Evolutionary conservation across 2,329 filamentous ascomycete genomes (phyloP).

Genomic region (Paraphoma sp.): DNA sequence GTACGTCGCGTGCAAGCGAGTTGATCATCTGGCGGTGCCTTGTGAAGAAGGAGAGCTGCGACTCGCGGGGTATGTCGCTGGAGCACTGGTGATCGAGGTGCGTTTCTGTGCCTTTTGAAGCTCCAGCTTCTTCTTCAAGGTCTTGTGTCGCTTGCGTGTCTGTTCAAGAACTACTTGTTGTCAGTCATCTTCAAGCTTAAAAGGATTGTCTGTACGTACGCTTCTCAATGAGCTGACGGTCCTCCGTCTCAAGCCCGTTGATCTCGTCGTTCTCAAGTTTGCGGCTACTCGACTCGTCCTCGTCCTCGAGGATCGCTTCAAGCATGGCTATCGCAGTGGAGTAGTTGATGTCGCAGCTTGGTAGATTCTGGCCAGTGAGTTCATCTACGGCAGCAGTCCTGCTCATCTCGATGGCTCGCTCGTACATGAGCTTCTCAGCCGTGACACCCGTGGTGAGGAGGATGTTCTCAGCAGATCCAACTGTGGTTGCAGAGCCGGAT

Average conservation of each 20-base stretch:
- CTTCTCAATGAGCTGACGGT: constrained; percentile 75
- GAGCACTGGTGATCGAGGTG: constrained; percentile 41
- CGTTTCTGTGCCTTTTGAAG: constrained; percentile 48
- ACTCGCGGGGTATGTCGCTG: constrained; percentile 32
- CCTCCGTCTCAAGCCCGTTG: constrained; percentile 68
- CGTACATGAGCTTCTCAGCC: constrained; percentile 97
- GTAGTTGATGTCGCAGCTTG: constrained; percentile 90
- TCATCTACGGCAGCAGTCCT: constrained; percentile 93
- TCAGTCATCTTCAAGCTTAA: not conserved
- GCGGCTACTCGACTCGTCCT: constrained; percentile 64
- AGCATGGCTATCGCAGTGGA: constrained; percentile 92
- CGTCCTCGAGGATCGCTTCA: constrained; percentile 88
- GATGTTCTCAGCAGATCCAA: constrained; percentile 78
- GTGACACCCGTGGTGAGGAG: constrained; percentile 87
- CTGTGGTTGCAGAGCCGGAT: constrained; percentile 62
- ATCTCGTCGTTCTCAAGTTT: constrained; percentile 57
- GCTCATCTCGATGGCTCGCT: constrained; percentile 96
- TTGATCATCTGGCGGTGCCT: constrained; percentile 29
- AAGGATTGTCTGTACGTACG: constrained; percentile 56
- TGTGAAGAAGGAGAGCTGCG: constrained; percentile 43
- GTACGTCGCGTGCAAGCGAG: not conserved
- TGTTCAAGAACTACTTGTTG: constrained; percentile 53
- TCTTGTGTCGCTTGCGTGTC: constrained; percentile 46
- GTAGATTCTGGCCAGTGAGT: constrained; percentile 86
- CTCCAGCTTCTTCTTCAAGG: constrained; percentile 55